phyloP scores from a whole-genome alignment of 129 eudicot genomes.

The carrot (Daucus carota) region DH1_v3.0 NC_030382.2:14639001-14639500 shows the following conservation, averaged over 20 bases:
- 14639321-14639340: slow-evolving; percentile 49
- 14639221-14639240: slow-evolving; percentile 56
- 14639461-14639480: slow-evolving; percentile 21
- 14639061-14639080: slow-evolving; percentile 2
- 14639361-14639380: slow-evolving; percentile 19
- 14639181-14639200: slow-evolving; percentile 68
- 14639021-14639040: too few species aligned
- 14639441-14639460: slow-evolving; percentile 21
- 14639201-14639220: slow-evolving; percentile 70
- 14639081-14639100: slow-evolving; percentile 15
- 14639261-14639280: slow-evolving; percentile 37
- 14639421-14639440: slow-evolving; percentile 11
- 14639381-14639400: slow-evolving; percentile 2
- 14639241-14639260: slow-evolving; percentile 77
- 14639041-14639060: too few species aligned
- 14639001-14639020: too few species aligned
- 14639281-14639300: slow-evolving; percentile 60
- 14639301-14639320: slow-evolving; percentile 55
- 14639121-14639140: slow-evolving; percentile 68
- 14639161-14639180: slow-evolving; percentile 85
- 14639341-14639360: slow-evolving; percentile 24
- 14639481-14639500: slow-evolving; percentile 40
- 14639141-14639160: slow-evolving; percentile 68
- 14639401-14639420: not conserved
- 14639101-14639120: slow-evolving; percentile 14